Conservation (phyloP, 345 rosid species). For the Populus davidiana region DNA sequence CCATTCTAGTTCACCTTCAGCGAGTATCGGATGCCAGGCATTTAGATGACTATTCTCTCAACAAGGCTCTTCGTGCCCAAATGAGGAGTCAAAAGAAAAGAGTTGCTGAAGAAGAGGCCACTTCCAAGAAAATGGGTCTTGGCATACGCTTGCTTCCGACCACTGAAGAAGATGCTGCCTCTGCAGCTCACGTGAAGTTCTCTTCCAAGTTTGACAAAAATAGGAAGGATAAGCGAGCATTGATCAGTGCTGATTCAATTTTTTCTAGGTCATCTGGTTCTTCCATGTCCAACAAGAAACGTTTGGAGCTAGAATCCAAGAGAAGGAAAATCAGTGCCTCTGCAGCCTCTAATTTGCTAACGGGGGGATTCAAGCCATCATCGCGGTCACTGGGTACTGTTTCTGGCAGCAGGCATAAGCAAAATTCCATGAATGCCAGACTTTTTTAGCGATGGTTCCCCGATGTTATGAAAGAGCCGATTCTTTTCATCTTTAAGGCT, state of each 20-base stretch:
- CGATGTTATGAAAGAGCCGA: background rate
- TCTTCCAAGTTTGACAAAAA: conserved; percentile 69
- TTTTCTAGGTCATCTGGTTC: conserved; percentile 51
- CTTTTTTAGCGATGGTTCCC: background rate
- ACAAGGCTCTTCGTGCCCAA: conserved; percentile 74
- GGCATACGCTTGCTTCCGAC: conserved; percentile 72
- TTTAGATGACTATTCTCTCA: conserved; percentile 78
- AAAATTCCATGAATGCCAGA: background rate
- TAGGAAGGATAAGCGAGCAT: conserved; percentile 70
- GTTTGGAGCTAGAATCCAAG: conserved; percentile 68
- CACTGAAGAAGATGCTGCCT: conserved; percentile 54
- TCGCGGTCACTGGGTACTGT: conserved; percentile 44
- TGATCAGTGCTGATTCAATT: conserved; percentile 66
- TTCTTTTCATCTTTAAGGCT: background rate
- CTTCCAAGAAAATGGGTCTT: conserved; percentile 68
- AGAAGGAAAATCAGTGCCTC: conserved; percentile 71
- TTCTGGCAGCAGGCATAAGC: conserved; percentile 26
- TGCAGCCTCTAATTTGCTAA: conserved; percentile 55
- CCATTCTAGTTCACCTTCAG: conserved; percentile 76
- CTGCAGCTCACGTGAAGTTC: conserved; percentile 62
- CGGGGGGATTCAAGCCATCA: conserved; percentile 67
- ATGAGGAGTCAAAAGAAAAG: conserved; percentile 85
- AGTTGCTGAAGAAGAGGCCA: conserved; percentile 75
- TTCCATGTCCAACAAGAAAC: conserved; percentile 44
- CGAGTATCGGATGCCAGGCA: conserved; percentile 77